phyloP scores from a whole-genome alignment of 129 eudicot genomes.

The Centella asiatica region DNA sequence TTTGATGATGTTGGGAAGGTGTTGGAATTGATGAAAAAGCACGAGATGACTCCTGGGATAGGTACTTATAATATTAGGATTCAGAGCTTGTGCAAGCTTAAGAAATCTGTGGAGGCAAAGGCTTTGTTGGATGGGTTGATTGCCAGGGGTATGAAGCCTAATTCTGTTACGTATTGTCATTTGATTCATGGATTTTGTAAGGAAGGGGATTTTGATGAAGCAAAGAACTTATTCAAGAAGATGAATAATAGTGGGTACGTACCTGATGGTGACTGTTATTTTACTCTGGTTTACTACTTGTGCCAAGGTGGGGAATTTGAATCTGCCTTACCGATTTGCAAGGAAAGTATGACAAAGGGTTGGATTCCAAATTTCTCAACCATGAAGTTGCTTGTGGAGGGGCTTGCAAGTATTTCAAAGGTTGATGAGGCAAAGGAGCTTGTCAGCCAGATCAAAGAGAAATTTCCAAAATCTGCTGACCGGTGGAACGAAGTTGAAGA shows the following conservation, averaged over 20 bases:
- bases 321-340: slow-evolving; percentile 50
- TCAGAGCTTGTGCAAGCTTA: slow-evolving; percentile 80
- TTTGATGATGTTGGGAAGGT: slow-evolving; percentile 72
- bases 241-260: slow-evolving; percentile 44
- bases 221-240: slow-evolving; percentile 46
- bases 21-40: slow-evolving; percentile 56
- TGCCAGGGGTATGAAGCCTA: slow-evolving; percentile 57
- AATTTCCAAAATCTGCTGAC: slow-evolving; percentile 48
- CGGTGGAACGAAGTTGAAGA: slow-evolving; percentile 74
- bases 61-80: slow-evolving; percentile 65
- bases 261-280: slow-evolving; percentile 64
- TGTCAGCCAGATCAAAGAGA: slow-evolving; percentile 56
- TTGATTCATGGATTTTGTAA: slow-evolving; percentile 72
- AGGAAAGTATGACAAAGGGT: slow-evolving; percentile 54
- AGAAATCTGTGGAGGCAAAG: slow-evolving; percentile 56
- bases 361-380: slow-evolving; percentile 73
- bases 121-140: slow-evolving; percentile 62
- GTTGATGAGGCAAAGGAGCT: slow-evolving; percentile 66
- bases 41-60: slow-evolving; percentile 31
- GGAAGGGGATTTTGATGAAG: slow-evolving; percentile 68
- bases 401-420: slow-evolving; percentile 54
- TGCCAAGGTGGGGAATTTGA: slow-evolving; percentile 64
- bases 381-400: slow-evolving; percentile 81
- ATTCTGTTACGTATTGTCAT: slow-evolving; percentile 47
- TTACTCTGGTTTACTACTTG: slow-evolving; percentile 55